Evolutionary conservation across 495 filamentous ascomycete species (phyloP), one percentile per base, ranked within the genome.

Genomic region (Mytilinidion resinicola): DNA sequence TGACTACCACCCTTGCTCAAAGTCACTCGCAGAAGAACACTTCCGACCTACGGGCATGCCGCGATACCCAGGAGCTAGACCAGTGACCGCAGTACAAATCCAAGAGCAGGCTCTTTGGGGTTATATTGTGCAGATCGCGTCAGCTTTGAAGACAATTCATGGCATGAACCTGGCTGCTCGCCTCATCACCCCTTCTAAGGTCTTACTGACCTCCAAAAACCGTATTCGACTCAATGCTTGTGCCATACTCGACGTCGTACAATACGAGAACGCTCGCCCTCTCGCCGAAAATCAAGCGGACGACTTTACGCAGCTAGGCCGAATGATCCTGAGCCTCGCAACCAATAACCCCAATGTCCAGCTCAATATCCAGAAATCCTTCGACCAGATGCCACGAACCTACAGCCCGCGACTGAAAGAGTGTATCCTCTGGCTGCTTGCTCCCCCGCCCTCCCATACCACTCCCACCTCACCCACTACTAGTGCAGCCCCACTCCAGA

Each of bases 81-180:
- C 74, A 65, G 51, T 71, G 69, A 44, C 70, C 3, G 57, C 60
- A 60, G 61, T 74, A 34, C 75, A 80, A 36, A 77, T 95, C 15
- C 79, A 86, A 0, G 95, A 96, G 71, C 82, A 85, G 62, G 75
- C 87, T 19, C 71, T 98, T 3, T 98, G 95, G 95, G 81, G 84
- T 56, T 98, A 96, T 68, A 82, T 96, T 51, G 86, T 91, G 34
- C 93, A 98, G 73, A 86, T 97, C 55, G 84, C 87, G n/a, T 90
- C 85, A 59, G 92, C 86, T 6, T 77, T 98, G 39, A 93, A 89
- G 70, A 78, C 85, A 3, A 91, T 97, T 46, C 93, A 98, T 69
- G 77, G 79, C 30, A 81, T 78, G 42, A 86, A 88, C 6, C 80
- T 96, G 15, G 92, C 93, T 19, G 91, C 91, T 41, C 77, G 90